A percentile compares a stretch with the other conserved stretches of the same genome.
These are phyloP conservation scores for Didymella keratinophila DNA, from an alignment of 2,329 filamentous ascomycete species.

Conservation along the genomic window DNA sequence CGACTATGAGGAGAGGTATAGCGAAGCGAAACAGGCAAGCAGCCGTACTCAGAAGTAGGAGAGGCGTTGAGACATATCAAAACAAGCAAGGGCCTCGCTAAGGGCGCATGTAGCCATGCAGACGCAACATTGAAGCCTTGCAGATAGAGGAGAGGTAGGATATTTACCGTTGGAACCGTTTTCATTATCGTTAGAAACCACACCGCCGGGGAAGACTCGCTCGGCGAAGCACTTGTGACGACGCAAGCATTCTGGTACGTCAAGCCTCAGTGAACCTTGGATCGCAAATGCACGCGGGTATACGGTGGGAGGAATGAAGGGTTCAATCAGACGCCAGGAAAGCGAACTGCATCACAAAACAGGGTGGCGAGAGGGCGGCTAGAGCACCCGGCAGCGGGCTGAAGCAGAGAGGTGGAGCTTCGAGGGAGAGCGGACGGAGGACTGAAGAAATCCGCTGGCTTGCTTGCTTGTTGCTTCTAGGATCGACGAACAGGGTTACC, in stretches of 20 bases:
- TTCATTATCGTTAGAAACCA: slow-evolving; percentile 54
- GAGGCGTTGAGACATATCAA: slow-evolving; percentile 37
- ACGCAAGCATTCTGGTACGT: slow-evolving; percentile 53
- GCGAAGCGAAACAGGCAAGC: slow-evolving; percentile 36
- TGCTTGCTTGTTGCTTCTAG: slow-evolving; percentile 38
- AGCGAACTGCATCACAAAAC: slow-evolving; percentile 34
- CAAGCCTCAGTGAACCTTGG: slow-evolving; percentile 39
- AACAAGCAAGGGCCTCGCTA: slow-evolving; percentile 40
- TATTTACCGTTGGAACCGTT: slow-evolving; percentile 56
- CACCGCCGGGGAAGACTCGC: slow-evolving; percentile 49
- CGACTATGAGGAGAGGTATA: slow-evolving; percentile 33
- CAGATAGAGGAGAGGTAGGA: slow-evolving; percentile 30
- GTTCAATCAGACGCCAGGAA: slow-evolving; percentile 31
- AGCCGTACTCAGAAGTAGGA: slow-evolving; percentile 33
- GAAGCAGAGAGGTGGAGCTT: slow-evolving; percentile 41
- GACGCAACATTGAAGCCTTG: slow-evolving; percentile 19
- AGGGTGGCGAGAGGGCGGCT: slow-evolving; percentile 31
- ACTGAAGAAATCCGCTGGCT: slow-evolving; percentile 43
- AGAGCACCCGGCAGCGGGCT: slow-evolving; percentile 38
- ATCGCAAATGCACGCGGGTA: slow-evolving; percentile 30
- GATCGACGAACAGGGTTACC: slow-evolving; percentile 45
- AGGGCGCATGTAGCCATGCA: slow-evolving; percentile 15
- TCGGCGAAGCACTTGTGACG: slow-evolving; percentile 49
- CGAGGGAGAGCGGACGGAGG: slow-evolving; percentile 41
- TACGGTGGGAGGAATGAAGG: slow-evolving; percentile 28